Base-by-base conservation (phyloP, 495 filamentous ascomycete species). In the Penicillium tannophilum region DNA sequence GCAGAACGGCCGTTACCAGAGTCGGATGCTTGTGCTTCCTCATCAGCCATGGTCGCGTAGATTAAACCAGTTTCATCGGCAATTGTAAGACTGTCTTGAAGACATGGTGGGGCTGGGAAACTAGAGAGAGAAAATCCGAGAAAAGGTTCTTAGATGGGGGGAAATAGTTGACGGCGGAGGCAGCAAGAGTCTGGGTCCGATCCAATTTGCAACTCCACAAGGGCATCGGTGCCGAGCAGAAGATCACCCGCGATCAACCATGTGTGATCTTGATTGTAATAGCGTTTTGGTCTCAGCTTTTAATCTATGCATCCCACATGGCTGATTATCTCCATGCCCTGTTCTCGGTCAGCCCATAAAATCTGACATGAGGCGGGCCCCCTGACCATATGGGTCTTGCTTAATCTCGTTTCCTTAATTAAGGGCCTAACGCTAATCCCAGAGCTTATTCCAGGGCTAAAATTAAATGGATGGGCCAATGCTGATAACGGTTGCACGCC, bases 181-280 rank as follows among this genome's bases (percentile, higher is more conserved):
- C 36, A 28, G 6, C 23, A 6, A 61, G 26, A 36, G 58, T 53
- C 53, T 56, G 61, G 55, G 49, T 42, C 50, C 47, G 45, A 63
- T 46, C 41, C 6, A 24, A n/a, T 31, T 41, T 41, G 6, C 43
- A 55, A 36, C 54, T 49, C 41, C 55, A 61, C 64, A 47, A 56
- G 62, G 63, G 52, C 35, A 66, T 61, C 52, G 52, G 58, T 63
- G 63, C 65, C 65, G 58, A 68, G 57, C 36, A 58, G 65, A 46
- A 60, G 65, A 68, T 68, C 65, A 66, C 49, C 65, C 63, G 65
- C 47, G 48, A 52, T 53, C 36, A 46, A 28, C n/a, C 30, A 55
- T 33, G 30, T 55, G 51, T 43, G 35, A 54, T 35, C 1, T 17
- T 9, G 14, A 23, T 14, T 53, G 2, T 53, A 14, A 23, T 23